A percentile compares a stretch with the other conserved stretches of the same genome.
phyloP scores from a whole-genome alignment of 2,329 filamentous ascomycete species.

The Byssochlamys sp. region DNA sequence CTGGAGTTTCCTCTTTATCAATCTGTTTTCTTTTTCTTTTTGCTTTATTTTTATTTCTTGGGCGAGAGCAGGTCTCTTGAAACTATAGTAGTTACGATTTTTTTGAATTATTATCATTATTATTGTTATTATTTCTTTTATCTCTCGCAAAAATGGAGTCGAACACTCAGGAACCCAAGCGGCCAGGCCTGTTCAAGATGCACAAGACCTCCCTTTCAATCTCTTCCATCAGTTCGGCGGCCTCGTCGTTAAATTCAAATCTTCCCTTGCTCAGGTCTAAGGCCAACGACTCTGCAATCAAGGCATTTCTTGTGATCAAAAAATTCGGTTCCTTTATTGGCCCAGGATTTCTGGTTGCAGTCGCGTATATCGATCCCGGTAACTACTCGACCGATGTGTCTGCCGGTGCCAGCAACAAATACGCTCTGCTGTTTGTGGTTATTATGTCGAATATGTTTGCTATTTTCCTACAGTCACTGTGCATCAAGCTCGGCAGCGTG shows the following conservation, averaged over 20 bases:
- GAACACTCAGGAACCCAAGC: background rate
- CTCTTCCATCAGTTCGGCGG: background rate
- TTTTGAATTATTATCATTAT: too few relatives aligned
- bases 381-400: constrained; percentile 43
- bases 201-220: background rate
- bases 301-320: constrained; percentile 10
- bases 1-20: background rate
- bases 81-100: background rate
- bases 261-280: background rate
- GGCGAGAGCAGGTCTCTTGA: background rate
- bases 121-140: too few relatives aligned
- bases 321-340: constrained; percentile 39
- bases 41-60: background rate
- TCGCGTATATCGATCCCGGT: constrained; percentile 42
- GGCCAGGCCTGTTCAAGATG: background rate
- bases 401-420: constrained; percentile 37
- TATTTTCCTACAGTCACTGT: constrained; percentile 39
- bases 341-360: constrained; percentile 40
- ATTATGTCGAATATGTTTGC: constrained; percentile 41
- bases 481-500: constrained; percentile 57
- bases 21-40: background rate
- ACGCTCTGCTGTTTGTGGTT: constrained; percentile 38
- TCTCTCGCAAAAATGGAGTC: background rate
- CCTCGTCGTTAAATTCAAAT: background rate
- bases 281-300: background rate